Evolutionary conservation across 1,284 basidiomycete genomes (phyloP).

Genomic region (Pseudozyma sp.): DNA sequence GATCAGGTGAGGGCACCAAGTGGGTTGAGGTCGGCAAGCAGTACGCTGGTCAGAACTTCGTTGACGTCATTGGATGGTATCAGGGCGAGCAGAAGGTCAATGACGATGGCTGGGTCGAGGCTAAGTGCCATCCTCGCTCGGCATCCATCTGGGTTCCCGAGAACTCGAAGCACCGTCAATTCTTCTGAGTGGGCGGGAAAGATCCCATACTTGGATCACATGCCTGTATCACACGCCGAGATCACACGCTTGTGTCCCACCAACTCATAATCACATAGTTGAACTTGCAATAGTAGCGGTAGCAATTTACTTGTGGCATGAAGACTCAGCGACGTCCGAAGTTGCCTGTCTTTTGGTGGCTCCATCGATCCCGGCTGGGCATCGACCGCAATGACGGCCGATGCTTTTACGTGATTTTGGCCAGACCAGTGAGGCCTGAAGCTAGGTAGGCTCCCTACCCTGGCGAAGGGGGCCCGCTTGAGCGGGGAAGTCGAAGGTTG

Average conservation of each 20-base stretch:
- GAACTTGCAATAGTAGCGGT: background rate
- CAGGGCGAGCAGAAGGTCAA: constrained; percentile 50
- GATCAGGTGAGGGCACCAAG: constrained; percentile 48
- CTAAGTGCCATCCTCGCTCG: constrained; percentile 42
- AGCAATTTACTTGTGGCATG: too few relatives aligned
- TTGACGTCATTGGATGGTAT: constrained; percentile 58
- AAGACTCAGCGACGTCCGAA: too few relatives aligned
- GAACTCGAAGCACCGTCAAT: constrained; percentile 42
- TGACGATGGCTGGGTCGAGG: constrained; percentile 57
- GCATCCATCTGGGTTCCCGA: constrained; percentile 53
- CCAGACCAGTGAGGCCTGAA: too few relatives aligned
- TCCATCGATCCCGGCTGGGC: too few relatives aligned
- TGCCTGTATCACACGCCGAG: too few relatives aligned
- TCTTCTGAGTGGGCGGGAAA: constrained; percentile 18
- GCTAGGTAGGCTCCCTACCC: too few relatives aligned
- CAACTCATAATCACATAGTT: too few relatives aligned
- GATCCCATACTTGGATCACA: background rate
- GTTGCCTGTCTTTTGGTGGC: too few relatives aligned
- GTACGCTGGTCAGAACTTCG: constrained; percentile 48
- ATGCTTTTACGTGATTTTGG: too few relatives aligned
- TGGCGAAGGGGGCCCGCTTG: too few relatives aligned
- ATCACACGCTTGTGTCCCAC: background rate
- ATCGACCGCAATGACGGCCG: too few relatives aligned
- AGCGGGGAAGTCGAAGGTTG: too few relatives aligned
- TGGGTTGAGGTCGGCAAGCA: constrained; percentile 56